Evolutionary conservation across 805 yeast species (phyloP), one percentile per base, ranked within the genome.

Genomic region (Phaffomyces antillensis): DNA sequence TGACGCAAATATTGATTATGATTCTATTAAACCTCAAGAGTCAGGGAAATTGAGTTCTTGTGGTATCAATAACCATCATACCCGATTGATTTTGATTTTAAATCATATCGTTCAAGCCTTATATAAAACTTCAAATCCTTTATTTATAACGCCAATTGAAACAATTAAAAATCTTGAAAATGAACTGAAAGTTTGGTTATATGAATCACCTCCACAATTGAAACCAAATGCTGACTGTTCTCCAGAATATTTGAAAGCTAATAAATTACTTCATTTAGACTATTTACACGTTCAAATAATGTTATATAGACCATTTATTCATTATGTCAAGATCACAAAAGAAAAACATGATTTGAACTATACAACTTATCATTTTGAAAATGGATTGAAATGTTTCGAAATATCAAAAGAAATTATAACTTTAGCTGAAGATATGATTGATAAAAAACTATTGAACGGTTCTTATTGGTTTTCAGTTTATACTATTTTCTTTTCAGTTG

Each of bases 381-480:
- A 88, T 49, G 96, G 96, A 0, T 72, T 83, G 54, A 86, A 87
- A 57, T 89, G 96, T 62, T 83, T 90, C 44, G 81, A 81, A 46
- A 88, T 87, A 6, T 87, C 96, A 0, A 71, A 95, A 48, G 75
- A 83, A 55, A 95, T 84, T 25, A 86, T 89, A 15, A 76, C 81
- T 54, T 62, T 88, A 47, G 90, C 96, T 0, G 79, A 85, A 54
- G 88, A 83, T 50, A 79, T 89, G 86, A 78, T 85, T 46, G 74
- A 77, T 49, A 78, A 79, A 47, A 76, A 83, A 49, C 68, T 86
- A 54, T 67, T 89, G 46, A 79, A 86, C 52, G 96, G 96, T 2
- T 86, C 95, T 0, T 90, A 89, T 61, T 88, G 96, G 96, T 89
- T 87, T 58, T 83, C 93, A n/a, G 81, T 85, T 61, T 89, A 89